Base-by-base conservation (phyloP, 306 rosid species). In the Glycyrrhiza uralensis region DNA sequence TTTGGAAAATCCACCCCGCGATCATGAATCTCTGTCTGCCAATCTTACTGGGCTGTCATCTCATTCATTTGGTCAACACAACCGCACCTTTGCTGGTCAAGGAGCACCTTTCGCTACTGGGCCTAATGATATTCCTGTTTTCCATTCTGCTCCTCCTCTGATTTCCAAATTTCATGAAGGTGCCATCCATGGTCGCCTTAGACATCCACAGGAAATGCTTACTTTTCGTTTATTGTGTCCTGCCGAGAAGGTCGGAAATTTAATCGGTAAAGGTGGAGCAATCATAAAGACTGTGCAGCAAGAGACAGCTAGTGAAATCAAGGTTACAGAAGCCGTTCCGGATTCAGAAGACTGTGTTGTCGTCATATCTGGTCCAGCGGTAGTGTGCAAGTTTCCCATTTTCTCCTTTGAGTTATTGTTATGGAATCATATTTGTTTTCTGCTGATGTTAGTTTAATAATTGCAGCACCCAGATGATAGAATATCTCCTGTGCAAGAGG, bases 401-500 rank as follows among this genome's bases (percentile, higher is more conserved):
- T 41, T 72, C 52, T 50, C 51, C 51, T 38, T 13, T 26, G 61
- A 59, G 58, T 51, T 74, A 14, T 42, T 80, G 71, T 47, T 41
- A 59, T 51, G 33, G 39, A 47, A 58, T 52, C 28, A 23, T 13
- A 26, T 71, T 54, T 75, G 46, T 71, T 74, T 56, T 65, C 44
- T 23, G 20, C 76, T 86, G 46, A 84, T 76, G 66, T 45, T 22
- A 60, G 30, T 51, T 80, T 71, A 29, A 72, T 74, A 75, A 44
- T 81, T 81, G 86, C 96, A 95, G 99, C 92, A 86, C 75, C 99
- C 96, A 61, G 96, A 91, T 18, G 99, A 95, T 69, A 86, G 97
- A 81, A 71, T 95, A 77, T 95, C 99, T 32, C 81, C 88, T 38
- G 96, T 91, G 76, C 99, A 95, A 91, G 99, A 95, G 77, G 99